A percentile compares a stretch with the other conserved stretches of the same genome.
phyloP scores from a whole-genome alignment of 306 rosid genomes.

The Trifolium subterraneum region DNA sequence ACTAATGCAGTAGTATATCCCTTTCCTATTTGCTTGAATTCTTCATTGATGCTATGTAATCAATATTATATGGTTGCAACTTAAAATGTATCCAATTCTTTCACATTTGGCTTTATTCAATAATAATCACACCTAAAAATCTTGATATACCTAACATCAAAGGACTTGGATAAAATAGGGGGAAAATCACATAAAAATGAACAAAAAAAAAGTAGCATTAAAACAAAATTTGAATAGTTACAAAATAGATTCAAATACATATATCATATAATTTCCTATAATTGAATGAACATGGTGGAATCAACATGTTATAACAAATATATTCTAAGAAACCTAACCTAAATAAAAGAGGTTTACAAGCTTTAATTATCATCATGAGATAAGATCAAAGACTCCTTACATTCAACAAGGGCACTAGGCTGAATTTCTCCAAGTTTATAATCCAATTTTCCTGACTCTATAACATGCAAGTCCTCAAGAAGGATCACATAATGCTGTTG shows the following conservation, averaged over 20 bases:
- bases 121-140: too few species aligned
- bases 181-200: background rate
- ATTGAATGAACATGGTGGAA: background rate
- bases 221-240: background rate
- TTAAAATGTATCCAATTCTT: too few species aligned
- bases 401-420: slow-evolving; percentile 48
- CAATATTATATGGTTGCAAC: too few species aligned
- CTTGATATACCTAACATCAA: background rate
- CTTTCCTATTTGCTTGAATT: too few species aligned
- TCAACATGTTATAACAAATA: background rate
- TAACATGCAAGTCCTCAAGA: slow-evolving; percentile 70
- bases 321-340: background rate
- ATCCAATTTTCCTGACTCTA: slow-evolving; percentile 72
- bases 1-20: too few species aligned
- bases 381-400: slow-evolving; percentile 37
- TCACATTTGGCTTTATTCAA: too few species aligned
- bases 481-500: slow-evolving; percentile 68
- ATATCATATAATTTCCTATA: background rate
- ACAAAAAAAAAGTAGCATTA: background rate
- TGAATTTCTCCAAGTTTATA: slow-evolving; percentile 49
- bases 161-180: too few species aligned
- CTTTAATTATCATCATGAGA: slow-evolving; percentile 43
- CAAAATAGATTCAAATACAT: background rate
- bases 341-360: slow-evolving; percentile 19
- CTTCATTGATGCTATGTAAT: too few species aligned